Base-by-base conservation (phyloP, 2,329 filamentous ascomycete species). In the Trichoderma sp. region DNA sequence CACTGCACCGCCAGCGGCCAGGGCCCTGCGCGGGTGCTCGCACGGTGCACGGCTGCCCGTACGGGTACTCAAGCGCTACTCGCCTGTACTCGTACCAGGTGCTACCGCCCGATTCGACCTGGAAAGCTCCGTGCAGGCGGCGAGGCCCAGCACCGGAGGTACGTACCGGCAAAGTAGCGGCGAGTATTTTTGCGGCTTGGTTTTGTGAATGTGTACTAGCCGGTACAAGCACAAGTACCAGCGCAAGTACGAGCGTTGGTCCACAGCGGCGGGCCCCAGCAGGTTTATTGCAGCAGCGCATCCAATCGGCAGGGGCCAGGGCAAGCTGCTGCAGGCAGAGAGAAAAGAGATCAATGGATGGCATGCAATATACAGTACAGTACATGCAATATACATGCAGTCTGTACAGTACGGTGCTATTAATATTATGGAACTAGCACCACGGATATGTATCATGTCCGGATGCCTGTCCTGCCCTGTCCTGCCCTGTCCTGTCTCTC, bases 221-320 rank as follows among this genome's bases (percentile, higher is more conserved):
- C n/a, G 43, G 47, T 55, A 55, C 30, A 6, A 43, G 15, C 50
- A 12, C 34, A 36, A 36, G 34, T 36, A 30, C 28, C 28, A 30
- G 28, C 28, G 32, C 28, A 17, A 59, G 50, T 32, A 28, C 20
- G 28, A 64, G 32, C 47, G 61, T 57, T 64, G 68, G 58, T 70
- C 36, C 53, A 50, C 66, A 26, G 34, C 68, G 62, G 32, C 68
- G 68, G 68, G 53, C 53, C 68, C 68, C 32, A 58, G 61, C 68
- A 70, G 50, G 68, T 43, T 57, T 43, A 32, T 32, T 57, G 32
- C 30, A 57, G 50, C 53, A 28, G 53, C 20, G 53, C 50, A 32
- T 9, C 66, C 66, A 68, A 68, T 68, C 66, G 66, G 66, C 66
- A 68, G 66, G 66, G 66, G 66, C 66, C 55, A 61, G 66, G 55